Percentiles rank a stretch among this genome's conserved stretches.
These are phyloP conservation scores for Clonostachys chloroleuca DNA, from an alignment of 2,329 filamentous ascomycete species.

Conservation along the genomic window DNA sequence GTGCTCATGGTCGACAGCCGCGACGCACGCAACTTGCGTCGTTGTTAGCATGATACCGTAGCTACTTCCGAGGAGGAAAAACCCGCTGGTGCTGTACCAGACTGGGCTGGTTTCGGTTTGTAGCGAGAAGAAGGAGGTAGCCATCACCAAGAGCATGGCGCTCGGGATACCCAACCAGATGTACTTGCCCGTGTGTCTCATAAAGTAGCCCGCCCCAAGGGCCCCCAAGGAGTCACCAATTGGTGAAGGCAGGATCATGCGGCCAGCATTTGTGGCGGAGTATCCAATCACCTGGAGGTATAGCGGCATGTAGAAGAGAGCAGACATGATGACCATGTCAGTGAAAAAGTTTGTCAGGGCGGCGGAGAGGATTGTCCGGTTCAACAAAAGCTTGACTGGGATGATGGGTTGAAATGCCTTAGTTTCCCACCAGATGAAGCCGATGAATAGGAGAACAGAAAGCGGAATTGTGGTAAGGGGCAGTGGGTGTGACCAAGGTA, in stretches of 20 bases:
- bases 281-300: constrained; percentile 79
- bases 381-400: constrained; percentile 67
- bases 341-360: constrained; percentile 75
- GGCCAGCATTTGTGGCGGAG: constrained; percentile 64
- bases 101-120: constrained; percentile 52
- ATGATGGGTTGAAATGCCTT: constrained; percentile 74
- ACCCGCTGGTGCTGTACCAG: constrained; percentile 62
- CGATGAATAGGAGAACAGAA: constrained; percentile 53
- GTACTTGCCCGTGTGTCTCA: constrained; percentile 77
- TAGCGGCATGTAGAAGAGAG: constrained; percentile 77
- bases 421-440: constrained; percentile 71
- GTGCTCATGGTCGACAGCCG: constrained; percentile 75
- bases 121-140: constrained; percentile 43
- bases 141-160: constrained; percentile 38
- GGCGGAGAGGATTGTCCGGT: constrained; percentile 70
- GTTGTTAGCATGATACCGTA: constrained; percentile 80
- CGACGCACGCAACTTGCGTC: constrained; percentile 76
- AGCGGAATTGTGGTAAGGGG: constrained; percentile 68
- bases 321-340: constrained; percentile 72
- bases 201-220: constrained; percentile 64
- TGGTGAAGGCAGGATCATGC: constrained; percentile 70
- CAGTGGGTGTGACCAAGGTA: constrained; percentile 79
- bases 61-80: constrained; percentile 67
- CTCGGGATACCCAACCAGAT: constrained; percentile 47
- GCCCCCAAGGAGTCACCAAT: constrained; percentile 69